Evolutionary conservation across 371 early-diverging fungal genomes (phyloP).

Genomic region (Mortierella sp.): DNA sequence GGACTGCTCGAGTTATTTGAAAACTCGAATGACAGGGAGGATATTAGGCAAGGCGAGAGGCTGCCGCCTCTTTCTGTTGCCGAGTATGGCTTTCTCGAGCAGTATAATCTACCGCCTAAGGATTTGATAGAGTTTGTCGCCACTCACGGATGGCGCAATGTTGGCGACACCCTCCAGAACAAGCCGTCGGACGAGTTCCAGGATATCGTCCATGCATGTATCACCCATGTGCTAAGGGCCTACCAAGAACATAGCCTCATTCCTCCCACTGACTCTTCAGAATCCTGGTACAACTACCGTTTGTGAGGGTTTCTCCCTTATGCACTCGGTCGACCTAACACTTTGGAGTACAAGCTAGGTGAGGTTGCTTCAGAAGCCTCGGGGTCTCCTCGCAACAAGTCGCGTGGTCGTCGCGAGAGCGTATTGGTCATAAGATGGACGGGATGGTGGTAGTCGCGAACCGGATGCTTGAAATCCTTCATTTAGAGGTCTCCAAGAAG

Average conservation of each 20-base stretch:
- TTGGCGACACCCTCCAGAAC: conserved; percentile 16
- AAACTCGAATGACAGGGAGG: conserved; percentile 10
- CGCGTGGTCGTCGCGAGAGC: conserved; percentile 16
- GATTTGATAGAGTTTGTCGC: conserved; percentile 18
- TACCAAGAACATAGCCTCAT: conserved; percentile 13
- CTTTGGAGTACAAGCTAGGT: conserved; percentile 18
- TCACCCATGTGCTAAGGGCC: conserved; percentile 16
- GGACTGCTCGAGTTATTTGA: conserved; percentile 15
- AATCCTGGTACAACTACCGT: conserved; percentile 21
- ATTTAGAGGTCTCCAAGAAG: conserved; percentile 19
- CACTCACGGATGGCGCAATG: conserved; percentile 12
- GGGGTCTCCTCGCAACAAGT: conserved; percentile 11
- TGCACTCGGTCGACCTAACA: conserved; percentile 9
- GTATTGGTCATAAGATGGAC: conserved; percentile 19
- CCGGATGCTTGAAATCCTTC: conserved; percentile 19
- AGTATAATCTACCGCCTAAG: conserved; percentile 14
- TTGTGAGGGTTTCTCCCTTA: conserved; percentile 20
- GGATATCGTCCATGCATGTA: conserved; percentile 14
- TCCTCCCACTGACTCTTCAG: conserved; percentile 7
- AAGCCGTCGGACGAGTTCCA: conserved; percentile 28
- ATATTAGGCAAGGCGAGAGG: conserved; percentile 11
- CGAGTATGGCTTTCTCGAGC: conserved; percentile 21
- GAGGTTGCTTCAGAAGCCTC: conserved; percentile 21
- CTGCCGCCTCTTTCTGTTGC: conserved; percentile 19
- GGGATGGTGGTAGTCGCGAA: conserved; percentile 19